phyloP scores from a whole-genome alignment of 2,329 filamentous ascomycete species.

The Dactylonectria estremocensis region DNA sequence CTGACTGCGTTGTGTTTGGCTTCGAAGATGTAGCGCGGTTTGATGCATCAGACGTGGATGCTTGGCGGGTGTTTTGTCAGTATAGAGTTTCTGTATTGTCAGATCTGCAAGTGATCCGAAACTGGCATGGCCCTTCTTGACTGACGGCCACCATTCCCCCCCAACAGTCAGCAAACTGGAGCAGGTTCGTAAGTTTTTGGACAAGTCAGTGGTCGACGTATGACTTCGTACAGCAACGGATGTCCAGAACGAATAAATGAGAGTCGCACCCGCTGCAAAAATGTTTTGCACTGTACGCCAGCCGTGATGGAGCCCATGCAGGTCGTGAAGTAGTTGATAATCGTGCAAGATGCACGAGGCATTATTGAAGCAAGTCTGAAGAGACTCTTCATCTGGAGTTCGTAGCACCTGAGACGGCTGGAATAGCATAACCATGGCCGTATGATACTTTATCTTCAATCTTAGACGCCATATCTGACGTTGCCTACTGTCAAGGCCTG shows the following conservation, averaged over 20 bases:
- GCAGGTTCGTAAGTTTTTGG: constrained; percentile 48
- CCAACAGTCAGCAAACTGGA: constrained; percentile 57
- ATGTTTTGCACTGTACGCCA: constrained; percentile 58
- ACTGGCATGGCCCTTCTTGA: constrained; percentile 50
- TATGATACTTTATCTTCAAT: constrained; percentile 52
- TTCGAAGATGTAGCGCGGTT: not conserved
- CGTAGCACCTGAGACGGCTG: constrained; percentile 55
- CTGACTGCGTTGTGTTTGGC: not conserved
- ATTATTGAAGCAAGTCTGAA: constrained; percentile 52
- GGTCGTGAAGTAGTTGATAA: constrained; percentile 51
- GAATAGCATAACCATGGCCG: constrained; percentile 52
- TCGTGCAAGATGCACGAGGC: constrained; percentile 41
- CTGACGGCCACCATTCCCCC: constrained; percentile 59
- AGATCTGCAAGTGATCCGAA: constrained; percentile 44
- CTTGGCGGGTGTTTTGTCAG: constrained; percentile 21
- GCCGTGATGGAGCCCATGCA: constrained; percentile 50
- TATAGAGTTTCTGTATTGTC: constrained; percentile 30
- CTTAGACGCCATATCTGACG: constrained; percentile 38
- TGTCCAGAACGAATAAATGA: constrained; percentile 57
- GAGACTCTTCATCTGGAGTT: constrained; percentile 47
- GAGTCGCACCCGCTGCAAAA: constrained; percentile 55
- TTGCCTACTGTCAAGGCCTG: constrained; percentile 28
- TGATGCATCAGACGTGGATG: constrained; percentile 13
- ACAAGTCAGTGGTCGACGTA: constrained; percentile 33
- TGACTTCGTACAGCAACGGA: constrained; percentile 47